These are phyloP conservation scores for Xanthoconium purpureum DNA, from an alignment of 768 basidiomycete genomes.

Conservation along the genomic window DNA sequence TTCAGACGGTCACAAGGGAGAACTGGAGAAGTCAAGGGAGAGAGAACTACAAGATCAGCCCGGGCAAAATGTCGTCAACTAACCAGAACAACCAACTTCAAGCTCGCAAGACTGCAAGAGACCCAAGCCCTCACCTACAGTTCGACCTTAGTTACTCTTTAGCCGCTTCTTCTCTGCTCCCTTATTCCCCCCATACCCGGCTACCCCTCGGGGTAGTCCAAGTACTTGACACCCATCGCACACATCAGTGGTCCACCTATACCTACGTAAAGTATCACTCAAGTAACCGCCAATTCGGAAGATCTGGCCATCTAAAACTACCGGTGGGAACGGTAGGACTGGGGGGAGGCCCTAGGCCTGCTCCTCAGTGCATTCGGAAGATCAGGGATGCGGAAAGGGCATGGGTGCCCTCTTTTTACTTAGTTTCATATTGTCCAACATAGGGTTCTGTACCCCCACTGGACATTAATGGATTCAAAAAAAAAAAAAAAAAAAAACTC, in stretches of 20 bases:
- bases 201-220: not conserved
- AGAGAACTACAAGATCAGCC: no score
- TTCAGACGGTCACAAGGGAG: not conserved
- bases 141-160: no score
- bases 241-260: not conserved
- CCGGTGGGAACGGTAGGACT: not conserved
- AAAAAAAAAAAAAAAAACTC: not conserved
- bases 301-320: not conserved
- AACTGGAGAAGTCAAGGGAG: no score
- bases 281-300: not conserved
- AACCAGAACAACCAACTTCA: no score
- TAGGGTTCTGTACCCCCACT: not conserved
- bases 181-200: not conserved
- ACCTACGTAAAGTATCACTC: not conserved
- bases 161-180: no score
- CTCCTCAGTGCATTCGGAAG: not conserved
- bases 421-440: not conserved
- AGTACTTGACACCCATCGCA: no score
- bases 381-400: not conserved
- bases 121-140: no score
- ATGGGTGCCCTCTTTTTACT: not conserved
- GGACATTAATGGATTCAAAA: not conserved
- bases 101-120: no score
- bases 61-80: not conserved
- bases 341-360: no score